Base-by-base conservation (phyloP, 1,139 yeast species). In the Blastobotrys persicus region DNA sequence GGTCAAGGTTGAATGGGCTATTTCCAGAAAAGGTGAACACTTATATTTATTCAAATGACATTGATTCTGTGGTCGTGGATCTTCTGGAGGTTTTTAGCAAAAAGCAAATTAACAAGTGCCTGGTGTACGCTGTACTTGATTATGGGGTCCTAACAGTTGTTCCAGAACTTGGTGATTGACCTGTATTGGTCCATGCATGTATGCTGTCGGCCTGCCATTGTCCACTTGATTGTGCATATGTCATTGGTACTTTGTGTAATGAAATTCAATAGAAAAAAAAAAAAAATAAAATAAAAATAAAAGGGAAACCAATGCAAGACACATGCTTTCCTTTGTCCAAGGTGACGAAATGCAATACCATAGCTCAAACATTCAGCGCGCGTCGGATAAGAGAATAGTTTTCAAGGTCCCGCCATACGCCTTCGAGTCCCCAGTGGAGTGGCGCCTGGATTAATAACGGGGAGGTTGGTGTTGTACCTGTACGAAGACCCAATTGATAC, bases 121-220 rank as follows among this genome's bases (percentile, higher is more conserved):
- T 77, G 46, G 54, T 74, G 2, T 69, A 69, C 58, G 63, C 59
- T 31, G 16, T 76, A 1, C 17, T 75, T 26, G 80, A 77, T 54
- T 58, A 71, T 38, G 9, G 73, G 1, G 54, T 75, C 12, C 48
- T 63, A 3, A 56, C 62, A 19, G 17, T 75, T 4, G 62, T 74
- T 12, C 79, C 80, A 0, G 80, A 76, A 51, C 51, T 68, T 35
- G 55, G 19, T 12, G 20, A 14, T 4, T n/a, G 9, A 34, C 4
- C 5, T 9, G 13, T 16, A 32, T 4, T 32, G 6, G 13, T n/a
- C 35, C n/a, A n/a, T n/a, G n/a, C n/a, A n/a, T n/a, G n/a, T n/a
- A n/a, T n/a, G n/a, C n/a, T n/a, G n/a, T n/a, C n/a, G n/a, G n/a
- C n/a, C n/a, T n/a, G n/a, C n/a, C n/a, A n/a, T n/a, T n/a, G n/a